Evolutionary conservation across 768 basidiomycete species (phyloP), one percentile per base, ranked within the genome.

Genomic region (Saitozyma podzolica): DNA sequence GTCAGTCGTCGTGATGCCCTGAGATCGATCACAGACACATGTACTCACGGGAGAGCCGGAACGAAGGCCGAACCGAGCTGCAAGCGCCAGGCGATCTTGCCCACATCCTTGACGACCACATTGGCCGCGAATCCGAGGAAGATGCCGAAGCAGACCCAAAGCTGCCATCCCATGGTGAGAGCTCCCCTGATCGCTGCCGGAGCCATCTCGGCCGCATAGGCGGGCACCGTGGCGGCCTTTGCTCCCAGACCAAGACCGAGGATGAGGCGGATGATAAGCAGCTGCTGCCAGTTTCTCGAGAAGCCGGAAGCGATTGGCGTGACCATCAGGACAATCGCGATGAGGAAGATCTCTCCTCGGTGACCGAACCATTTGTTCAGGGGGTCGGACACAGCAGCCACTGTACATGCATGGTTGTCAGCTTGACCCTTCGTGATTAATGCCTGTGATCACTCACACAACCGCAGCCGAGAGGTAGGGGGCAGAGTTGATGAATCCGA

Each of bases 151-250:
- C 52, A 60, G 48, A 72, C 67, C 81, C 82, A 82, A 0, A 82
- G 74, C 53, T 82, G 82, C 92, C 93, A 95, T 76, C 86, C 89
- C 92, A 94, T 94, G 63, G 92, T 91, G 40, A 95, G 85, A 4
- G 88, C 92, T 60, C 92, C 93, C 71, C 94, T 86, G 60, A 96
- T 90, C n/a, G 81, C 80, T 0, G 92, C 87, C 0, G 94, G 94
- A 0, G 88, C 83, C 70, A 89, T 87, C 78, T 97, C 89, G 1
- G 89, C 87, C 0, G 88, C 85, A 61, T 86, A 88, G 16, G 88
- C 83, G 8, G 88, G 88, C 0, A 86, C 85, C 0, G 87, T 79
- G 0, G 77, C 70, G 8, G 67, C 67, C 63, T 80, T 78, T 20
- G 71, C 67, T 40, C 79, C 79, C 60, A 80, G 77, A 29, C 70